Evolutionary conservation across 129 eudicot species (phyloP), one percentile per base, ranked within the genome.

Genomic region (Chrysanthemum makinoi): DNA sequence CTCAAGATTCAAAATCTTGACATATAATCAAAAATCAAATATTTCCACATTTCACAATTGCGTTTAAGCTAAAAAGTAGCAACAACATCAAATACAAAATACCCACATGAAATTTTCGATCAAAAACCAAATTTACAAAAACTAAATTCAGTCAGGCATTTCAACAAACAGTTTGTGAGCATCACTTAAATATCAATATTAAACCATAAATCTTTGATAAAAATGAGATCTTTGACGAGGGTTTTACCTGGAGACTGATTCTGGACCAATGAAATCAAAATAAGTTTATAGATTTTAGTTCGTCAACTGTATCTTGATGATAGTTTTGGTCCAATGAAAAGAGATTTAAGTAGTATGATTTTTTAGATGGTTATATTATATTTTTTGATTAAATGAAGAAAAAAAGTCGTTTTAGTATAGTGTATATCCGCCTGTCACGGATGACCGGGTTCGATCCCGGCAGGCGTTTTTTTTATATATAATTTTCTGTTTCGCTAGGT

Each of bases 361-460:
- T n/a, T n/a, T n/a, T n/a, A n/a, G n/a, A n/a, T n/a, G n/a, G n/a
- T n/a, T n/a, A n/a, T n/a, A n/a, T n/a, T n/a, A n/a, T n/a, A n/a
- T n/a, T n/a, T n/a, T n/a, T 22, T 22, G 1, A 1, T 22, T 22
- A 22, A 22, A 1, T 0, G 24, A 22, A 22, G 24, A 22, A 1
- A 22, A 22, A 14, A 7, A 7, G 47, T 28, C 17, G 49, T 52
- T 28, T 50, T 68, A 16, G 73, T 52, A n/a, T 28, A 51, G 72
- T 68, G 72, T 68, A 64, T 64, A 11, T 39, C 69, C 53, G 57
- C 72, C 47, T 49, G 57, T 67, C 58, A 67, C 60, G 44, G 44
- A 6, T 82, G 90, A 89, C 96, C 91, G 91, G 89, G 92, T 89
- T 89, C 87, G 91, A 88, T 88, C 95, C 85, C 86, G 56, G 56